These are phyloP conservation scores for Debaryomyces coudertii DNA, from an alignment of 1,139 yeast genomes.

Conservation along the genomic window DNA sequence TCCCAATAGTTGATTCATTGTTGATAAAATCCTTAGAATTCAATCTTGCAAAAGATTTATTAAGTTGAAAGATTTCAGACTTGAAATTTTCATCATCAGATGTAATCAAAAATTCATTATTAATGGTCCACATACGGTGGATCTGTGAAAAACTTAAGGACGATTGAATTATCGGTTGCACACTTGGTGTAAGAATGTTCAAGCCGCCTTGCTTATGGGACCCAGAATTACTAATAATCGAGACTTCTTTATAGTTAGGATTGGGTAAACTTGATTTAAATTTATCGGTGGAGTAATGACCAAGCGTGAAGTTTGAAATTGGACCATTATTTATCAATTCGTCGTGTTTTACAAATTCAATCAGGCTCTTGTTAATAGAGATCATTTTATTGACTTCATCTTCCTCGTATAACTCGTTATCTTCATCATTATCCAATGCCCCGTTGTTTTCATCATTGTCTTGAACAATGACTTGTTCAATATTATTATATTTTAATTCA, in stretches of 20 bases:
- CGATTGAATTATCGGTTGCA: constrained; percentile 67
- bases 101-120: constrained; percentile 63
- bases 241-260: constrained; percentile 66
- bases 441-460: constrained; percentile 18
- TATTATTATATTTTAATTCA: constrained; percentile 32
- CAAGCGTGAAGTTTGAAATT: constrained; percentile 67
- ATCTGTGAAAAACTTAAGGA: constrained; percentile 77
- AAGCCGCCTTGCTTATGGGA: constrained; percentile 57
- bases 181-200: constrained; percentile 62
- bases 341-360: constrained; percentile 54
- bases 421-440: constrained; percentile 24
- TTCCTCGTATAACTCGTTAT: constrained; percentile 34
- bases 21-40: constrained; percentile 67
- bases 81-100: constrained; percentile 67
- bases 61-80: constrained; percentile 74
- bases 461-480: constrained; percentile 14
- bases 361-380: constrained; percentile 29
- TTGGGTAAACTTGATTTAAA: constrained; percentile 64
- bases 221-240: constrained; percentile 75
- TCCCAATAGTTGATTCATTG: constrained; percentile 65
- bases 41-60: constrained; percentile 66
- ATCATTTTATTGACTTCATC: constrained; percentile 39
- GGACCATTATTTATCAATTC: constrained; percentile 73
- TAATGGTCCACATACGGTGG: constrained; percentile 73
- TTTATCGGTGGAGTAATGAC: constrained; percentile 58